Percentiles rank a stretch among this genome's conserved stretches.
These are phyloP conservation scores for Solanum pimpinellifolium DNA, from an alignment of 257 asterid species.

Conservation along the genomic window DNA sequence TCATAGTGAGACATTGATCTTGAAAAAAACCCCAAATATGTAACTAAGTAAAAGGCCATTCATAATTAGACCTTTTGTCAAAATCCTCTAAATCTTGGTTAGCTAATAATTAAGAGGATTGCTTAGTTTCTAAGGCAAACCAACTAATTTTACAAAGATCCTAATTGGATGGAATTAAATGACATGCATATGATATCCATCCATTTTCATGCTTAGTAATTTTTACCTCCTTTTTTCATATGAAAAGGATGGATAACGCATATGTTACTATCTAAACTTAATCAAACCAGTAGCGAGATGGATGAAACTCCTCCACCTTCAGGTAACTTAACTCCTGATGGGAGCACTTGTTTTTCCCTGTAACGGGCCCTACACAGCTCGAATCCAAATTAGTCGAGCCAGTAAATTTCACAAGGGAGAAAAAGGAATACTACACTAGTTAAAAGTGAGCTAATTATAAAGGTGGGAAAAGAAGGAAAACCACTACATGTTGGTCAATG, in stretches of 20 bases:
- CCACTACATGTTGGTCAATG: conserved; percentile 37
- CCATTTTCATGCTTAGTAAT: conserved; percentile 20
- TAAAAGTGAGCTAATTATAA: not conserved
- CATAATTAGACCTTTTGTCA: conserved; percentile 2
- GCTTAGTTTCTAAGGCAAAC: conserved; percentile 52
- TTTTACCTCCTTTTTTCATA: not conserved
- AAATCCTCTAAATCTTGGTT: not conserved
- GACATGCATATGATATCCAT: conserved; percentile 8
- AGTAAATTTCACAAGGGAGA: not conserved
- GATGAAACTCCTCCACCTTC: not conserved
- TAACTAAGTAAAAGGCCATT: not conserved
- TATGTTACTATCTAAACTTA: conserved; percentile 1
- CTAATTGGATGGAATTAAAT: not conserved
- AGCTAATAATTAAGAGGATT: not conserved
- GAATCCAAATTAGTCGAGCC: not conserved
- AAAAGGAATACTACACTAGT: not conserved
- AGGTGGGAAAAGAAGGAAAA: not conserved
- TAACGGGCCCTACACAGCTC: not conserved
- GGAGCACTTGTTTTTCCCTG: not conserved
- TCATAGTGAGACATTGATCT: not conserved
- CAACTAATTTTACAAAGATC: conserved; percentile 25
- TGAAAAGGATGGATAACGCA: conserved; percentile 29
- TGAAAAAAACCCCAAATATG: not conserved
- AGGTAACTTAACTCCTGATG: not conserved
- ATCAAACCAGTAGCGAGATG: not conserved